These are phyloP conservation scores for Xylaria bambusicola DNA, from an alignment of 495 filamentous ascomycete genomes.

Conservation along the genomic window DNA sequence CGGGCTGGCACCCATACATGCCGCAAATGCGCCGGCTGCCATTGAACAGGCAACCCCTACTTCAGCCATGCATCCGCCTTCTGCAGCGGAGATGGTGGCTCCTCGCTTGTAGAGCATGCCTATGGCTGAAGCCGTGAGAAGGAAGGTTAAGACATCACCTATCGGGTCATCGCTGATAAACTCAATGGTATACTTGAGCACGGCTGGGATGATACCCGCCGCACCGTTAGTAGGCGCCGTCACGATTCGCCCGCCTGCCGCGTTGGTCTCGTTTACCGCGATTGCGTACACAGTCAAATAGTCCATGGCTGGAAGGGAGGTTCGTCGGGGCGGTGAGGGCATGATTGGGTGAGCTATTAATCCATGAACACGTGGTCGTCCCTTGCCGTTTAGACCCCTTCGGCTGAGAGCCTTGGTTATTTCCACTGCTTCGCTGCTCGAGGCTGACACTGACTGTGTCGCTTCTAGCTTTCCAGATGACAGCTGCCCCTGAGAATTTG, in stretches of 20 bases:
- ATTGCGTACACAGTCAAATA: slow-evolving; percentile 40
- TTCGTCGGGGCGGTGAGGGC: slow-evolving; percentile 35
- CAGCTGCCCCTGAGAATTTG: slow-evolving; percentile 13
- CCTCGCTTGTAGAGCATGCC: slow-evolving; percentile 43
- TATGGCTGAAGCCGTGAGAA: slow-evolving; percentile 37
- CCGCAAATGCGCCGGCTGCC: slow-evolving; percentile 39
- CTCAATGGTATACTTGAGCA: slow-evolving; percentile 38
- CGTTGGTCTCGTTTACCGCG: slow-evolving; percentile 41
- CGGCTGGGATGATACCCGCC: slow-evolving; percentile 38
- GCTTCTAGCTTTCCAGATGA: slow-evolving; percentile 7
- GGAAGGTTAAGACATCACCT: slow-evolving; percentile 38
- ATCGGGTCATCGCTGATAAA: slow-evolving; percentile 40
- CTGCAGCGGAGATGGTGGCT: slow-evolving; percentile 38
- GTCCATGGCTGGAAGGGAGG: slow-evolving; percentile 39
- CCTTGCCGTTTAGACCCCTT: slow-evolving; percentile 20
- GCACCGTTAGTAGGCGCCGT: slow-evolving; percentile 42
- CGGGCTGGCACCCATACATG: slow-evolving; percentile 39
- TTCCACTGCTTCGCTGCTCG: background rate
- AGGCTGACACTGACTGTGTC: background rate
- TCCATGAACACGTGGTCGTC: slow-evolving; percentile 32
- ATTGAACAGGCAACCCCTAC: slow-evolving; percentile 44
- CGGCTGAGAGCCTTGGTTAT: slow-evolving; percentile 13
- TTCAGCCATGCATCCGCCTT: slow-evolving; percentile 42
- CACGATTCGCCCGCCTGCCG: slow-evolving; percentile 39
- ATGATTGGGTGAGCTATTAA: slow-evolving; percentile 35